Evolutionary conservation across 257 asterid genomes (phyloP).

Genomic region (Nemophila menziesii): DNA sequence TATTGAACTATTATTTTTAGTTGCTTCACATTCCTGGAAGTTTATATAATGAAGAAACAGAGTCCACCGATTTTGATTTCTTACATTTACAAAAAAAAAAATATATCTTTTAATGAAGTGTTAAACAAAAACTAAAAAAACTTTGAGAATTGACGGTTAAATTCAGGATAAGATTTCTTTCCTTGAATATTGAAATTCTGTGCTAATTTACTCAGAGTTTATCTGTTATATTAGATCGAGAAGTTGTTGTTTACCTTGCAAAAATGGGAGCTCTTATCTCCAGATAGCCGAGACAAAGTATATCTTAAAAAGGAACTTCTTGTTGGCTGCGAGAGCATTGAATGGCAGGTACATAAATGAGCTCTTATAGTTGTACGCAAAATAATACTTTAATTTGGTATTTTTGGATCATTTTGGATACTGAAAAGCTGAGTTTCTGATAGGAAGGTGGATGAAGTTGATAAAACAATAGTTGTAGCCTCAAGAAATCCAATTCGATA

Average conservation of each 20-base stretch:
- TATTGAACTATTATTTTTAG: not conserved
- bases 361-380: too few relatives aligned
- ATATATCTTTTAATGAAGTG: not conserved
- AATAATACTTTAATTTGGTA: too few relatives aligned
- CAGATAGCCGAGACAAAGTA: slow-evolving; percentile 48
- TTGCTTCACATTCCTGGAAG: not conserved
- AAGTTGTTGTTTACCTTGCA: slow-evolving; percentile 66
- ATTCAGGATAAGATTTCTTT: not conserved
- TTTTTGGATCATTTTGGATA: slow-evolving; percentile 6
- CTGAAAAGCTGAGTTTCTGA: slow-evolving; percentile 42
- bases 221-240: slow-evolving; percentile 54
- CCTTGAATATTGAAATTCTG: not conserved
- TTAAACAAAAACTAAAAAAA: not conserved
- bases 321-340: slow-evolving; percentile 76
- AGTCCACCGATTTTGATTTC: too few relatives aligned
- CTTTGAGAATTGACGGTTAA: not conserved
- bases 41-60: too few relatives aligned
- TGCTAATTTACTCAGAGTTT: slow-evolving; percentile 2
- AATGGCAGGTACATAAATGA: slow-evolving; percentile 99
- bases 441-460: slow-evolving; percentile 95
- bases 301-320: slow-evolving; percentile 65
- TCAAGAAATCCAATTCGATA: slow-evolving; percentile 72
- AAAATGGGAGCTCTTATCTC: slow-evolving; percentile 69
- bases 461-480: slow-evolving; percentile 79
- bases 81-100: too few relatives aligned